A percentile compares a stretch with the other conserved stretches of the same genome.
Evolutionary conservation across 2,329 filamentous ascomycete species (phyloP).

Genomic region (Ophiostoma quercus): DNA sequence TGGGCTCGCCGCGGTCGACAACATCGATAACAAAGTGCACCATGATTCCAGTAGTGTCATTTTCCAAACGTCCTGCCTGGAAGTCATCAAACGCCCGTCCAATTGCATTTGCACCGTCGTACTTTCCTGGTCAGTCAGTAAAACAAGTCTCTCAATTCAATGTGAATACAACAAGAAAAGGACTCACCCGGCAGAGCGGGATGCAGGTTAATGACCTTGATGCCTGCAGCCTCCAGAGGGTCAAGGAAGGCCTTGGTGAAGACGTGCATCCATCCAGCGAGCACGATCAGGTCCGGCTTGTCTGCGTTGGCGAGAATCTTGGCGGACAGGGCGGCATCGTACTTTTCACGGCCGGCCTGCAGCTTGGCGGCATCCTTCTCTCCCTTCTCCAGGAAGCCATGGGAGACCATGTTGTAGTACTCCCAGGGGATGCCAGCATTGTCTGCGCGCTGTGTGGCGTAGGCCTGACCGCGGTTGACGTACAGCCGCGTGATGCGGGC

Average conservation of each 20-base stretch:
- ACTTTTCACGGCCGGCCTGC: conserved; percentile 56
- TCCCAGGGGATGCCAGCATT: conserved; percentile 62
- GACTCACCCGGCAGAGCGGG: conserved; percentile 61
- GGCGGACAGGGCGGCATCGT: conserved; percentile 69
- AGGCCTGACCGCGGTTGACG: conserved; percentile 47
- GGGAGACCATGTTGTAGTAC: conserved; percentile 75
- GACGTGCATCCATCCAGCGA: conserved; percentile 85
- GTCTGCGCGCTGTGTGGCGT: conserved; percentile 38
- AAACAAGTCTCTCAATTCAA: background rate
- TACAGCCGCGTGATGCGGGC: conserved; percentile 44
- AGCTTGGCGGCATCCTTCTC: conserved; percentile 55
- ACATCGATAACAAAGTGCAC: conserved; percentile 76
- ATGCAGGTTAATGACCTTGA: conserved; percentile 77
- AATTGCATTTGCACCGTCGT: conserved; percentile 74
- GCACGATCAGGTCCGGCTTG: conserved; percentile 68
- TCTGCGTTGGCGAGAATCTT: conserved; percentile 49
- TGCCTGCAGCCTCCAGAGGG: conserved; percentile 55
- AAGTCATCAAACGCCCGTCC: conserved; percentile 72
- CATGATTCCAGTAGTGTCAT: conserved; percentile 77
- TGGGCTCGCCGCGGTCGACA: conserved; percentile 73
- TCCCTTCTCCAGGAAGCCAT: conserved; percentile 56
- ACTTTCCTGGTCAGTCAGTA: conserved; percentile 47
- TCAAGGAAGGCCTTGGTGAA: conserved; percentile 64
- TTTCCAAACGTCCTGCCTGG: conserved; percentile 55
- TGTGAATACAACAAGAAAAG: background rate